Conservation (phyloP, 1,284 basidiomycete species). For the Mycena sp. region DNA sequence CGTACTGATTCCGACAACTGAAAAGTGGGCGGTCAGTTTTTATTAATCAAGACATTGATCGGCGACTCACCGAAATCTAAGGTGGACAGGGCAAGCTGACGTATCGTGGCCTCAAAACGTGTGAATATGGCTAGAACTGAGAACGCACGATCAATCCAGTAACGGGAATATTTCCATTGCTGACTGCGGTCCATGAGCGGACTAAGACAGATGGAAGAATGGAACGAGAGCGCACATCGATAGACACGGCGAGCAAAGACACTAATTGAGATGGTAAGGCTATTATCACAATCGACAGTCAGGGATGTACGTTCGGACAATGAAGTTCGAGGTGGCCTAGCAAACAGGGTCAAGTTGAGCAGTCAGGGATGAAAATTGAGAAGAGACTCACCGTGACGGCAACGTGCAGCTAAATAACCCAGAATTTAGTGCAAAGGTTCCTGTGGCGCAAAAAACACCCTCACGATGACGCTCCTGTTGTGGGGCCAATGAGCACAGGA, state of each 20-base stretch:
- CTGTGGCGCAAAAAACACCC: constrained; percentile 28
- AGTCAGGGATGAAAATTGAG: not conserved
- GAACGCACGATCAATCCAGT: constrained; percentile 50
- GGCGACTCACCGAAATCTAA: constrained; percentile 51
- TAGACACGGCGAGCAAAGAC: constrained; percentile 55
- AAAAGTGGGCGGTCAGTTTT: constrained; percentile 1
- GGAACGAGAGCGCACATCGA: constrained; percentile 43
- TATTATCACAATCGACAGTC: too few relatives aligned
- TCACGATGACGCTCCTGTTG: constrained; percentile 54
- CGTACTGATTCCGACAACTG: constrained; percentile 47
- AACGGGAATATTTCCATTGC: constrained; percentile 47
- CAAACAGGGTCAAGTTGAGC: not conserved
- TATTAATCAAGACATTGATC: not conserved
- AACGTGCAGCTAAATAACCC: constrained; percentile 53
- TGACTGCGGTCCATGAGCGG: constrained; percentile 44
- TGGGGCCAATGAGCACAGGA: not conserved
- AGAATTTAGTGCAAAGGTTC: not conserved
- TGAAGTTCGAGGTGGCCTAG: constrained; percentile 55
- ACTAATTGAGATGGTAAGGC: constrained; percentile 31
- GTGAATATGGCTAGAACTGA: not conserved
- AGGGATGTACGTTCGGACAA: constrained; percentile 46
- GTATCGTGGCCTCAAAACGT: not conserved
- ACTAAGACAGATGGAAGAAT: not conserved
- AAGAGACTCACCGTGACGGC: constrained; percentile 49
- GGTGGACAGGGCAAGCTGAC: constrained; percentile 50